phyloP scores from a whole-genome alignment of 2,329 filamentous ascomycete species.

The Scortechinia acanthostroma region DNA sequence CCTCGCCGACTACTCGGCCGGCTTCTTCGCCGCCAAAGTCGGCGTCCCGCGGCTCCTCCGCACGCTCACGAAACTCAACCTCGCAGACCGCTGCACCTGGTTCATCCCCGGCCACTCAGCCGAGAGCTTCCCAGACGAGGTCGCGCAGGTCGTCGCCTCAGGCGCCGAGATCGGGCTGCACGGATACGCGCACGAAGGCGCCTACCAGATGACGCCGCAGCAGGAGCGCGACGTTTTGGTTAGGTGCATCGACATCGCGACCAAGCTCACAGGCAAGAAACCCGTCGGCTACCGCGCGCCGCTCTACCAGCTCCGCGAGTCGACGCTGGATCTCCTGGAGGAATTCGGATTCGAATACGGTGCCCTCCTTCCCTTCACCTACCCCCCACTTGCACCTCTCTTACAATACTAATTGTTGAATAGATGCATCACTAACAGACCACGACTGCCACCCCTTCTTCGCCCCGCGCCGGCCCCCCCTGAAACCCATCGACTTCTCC shows the following conservation, averaged over 20 bases:
- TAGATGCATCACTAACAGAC: conserved; percentile 37
- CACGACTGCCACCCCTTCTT: conserved; percentile 40
- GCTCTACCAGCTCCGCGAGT: conserved; percentile 37
- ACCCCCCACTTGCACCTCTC: too few species aligned
- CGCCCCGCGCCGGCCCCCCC: conserved; percentile 26
- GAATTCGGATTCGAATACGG: conserved; percentile 36
- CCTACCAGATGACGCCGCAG: conserved; percentile 30
- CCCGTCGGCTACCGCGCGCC: conserved; percentile 41
- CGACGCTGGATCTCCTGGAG: conserved; percentile 36
- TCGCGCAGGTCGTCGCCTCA: conserved; percentile 36
- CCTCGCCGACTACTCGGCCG: conserved; percentile 44
- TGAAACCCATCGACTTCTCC: conserved; percentile 28
- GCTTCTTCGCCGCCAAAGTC: conserved; percentile 46
- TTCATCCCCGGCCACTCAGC: conserved; percentile 51
- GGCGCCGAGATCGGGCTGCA: conserved; percentile 38
- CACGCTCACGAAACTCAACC: conserved; percentile 38
- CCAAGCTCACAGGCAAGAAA: conserved; percentile 29
- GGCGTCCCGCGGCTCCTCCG: conserved; percentile 45
- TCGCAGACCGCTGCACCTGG: conserved; percentile 47
- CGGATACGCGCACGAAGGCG: conserved; percentile 18
- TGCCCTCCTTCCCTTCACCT: conserved; percentile 4
- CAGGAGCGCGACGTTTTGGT: conserved; percentile 39
- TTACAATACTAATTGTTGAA: too few species aligned
- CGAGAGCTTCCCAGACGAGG: conserved; percentile 45
- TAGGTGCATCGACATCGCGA: conserved; percentile 34